A percentile compares a stretch with the other conserved stretches of the same genome.
phyloP scores from a whole-genome alignment of 2,329 filamentous ascomycete genomes.

The Paramyrothecium roridum region DNA sequence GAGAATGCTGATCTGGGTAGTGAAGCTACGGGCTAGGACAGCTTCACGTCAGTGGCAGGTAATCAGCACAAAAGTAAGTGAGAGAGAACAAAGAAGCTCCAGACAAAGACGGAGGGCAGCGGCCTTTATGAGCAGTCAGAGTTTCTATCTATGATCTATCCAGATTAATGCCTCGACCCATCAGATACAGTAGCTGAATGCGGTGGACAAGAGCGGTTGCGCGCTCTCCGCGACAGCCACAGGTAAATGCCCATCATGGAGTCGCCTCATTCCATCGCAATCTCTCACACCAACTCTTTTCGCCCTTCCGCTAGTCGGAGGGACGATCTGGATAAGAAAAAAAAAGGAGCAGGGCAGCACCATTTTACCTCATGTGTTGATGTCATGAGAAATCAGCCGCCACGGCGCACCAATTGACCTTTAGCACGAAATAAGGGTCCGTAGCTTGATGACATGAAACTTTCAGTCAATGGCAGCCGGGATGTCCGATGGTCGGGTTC shows the following conservation, averaged over 20 bases:
- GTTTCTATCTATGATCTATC: neutral
- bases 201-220: neutral
- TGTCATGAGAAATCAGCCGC: neutral
- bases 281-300: neutral
- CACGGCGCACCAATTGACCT: neutral
- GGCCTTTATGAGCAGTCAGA: neutral
- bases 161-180: neutral
- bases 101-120: neutral
- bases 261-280: too few species aligned
- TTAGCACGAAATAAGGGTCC: neutral
- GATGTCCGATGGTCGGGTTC: neutral
- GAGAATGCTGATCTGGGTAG: conserved; percentile 2
- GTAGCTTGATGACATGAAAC: neutral
- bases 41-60: too few species aligned
- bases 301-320: too few species aligned
- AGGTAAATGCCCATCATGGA: neutral
- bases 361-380: neutral
- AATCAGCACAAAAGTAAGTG: neutral
- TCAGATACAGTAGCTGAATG: neutral
- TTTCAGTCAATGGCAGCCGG: neutral
- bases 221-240: neutral
- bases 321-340: neutral
- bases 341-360: too few species aligned
- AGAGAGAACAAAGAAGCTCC: neutral
- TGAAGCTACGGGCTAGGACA: neutral